A percentile compares a stretch with the other conserved stretches of the same genome.
These are phyloP conservation scores for Candida boleticola DNA, from an alignment of 805 yeast genomes.

Conservation along the genomic window DNA sequence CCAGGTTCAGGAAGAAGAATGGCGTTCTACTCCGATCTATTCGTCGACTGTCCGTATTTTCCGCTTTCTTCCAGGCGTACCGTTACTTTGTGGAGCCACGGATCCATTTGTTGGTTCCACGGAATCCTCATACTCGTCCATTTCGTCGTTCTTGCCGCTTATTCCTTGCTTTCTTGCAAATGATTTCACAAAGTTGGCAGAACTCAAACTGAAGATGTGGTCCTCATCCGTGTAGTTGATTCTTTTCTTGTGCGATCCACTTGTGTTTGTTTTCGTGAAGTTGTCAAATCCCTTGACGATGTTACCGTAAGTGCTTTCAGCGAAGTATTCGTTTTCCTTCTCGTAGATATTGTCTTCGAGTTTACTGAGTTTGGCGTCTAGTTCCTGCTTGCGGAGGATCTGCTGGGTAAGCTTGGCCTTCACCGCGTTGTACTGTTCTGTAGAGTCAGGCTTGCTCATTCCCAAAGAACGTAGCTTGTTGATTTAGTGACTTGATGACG, in stretches of 20 bases:
- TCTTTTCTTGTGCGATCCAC: conserved; percentile 44
- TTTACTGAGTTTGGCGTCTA: conserved; percentile 60
- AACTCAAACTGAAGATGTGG: conserved; percentile 74
- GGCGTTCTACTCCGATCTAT: no score
- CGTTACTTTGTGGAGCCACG: background rate
- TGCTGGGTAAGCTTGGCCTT: conserved; percentile 65
- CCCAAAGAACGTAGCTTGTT: no score
- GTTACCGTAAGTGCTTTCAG: conserved; percentile 72
- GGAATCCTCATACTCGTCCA: conserved; percentile 37
- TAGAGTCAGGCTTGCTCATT: conserved; percentile 5
- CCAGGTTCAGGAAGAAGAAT: no score
- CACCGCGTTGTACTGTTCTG: conserved; percentile 60
- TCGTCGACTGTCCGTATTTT: conserved; percentile 1
- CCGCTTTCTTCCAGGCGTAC: conserved; percentile 2
- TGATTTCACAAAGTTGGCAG: conserved; percentile 60
- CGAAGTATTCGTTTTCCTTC: conserved; percentile 73
- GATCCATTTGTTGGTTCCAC: conserved; percentile 22
- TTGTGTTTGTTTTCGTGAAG: conserved; percentile 50
- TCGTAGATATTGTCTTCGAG: conserved; percentile 79
- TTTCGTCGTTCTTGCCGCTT: conserved; percentile 25
- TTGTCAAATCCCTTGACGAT: conserved; percentile 90
- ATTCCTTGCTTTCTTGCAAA: conserved; percentile 51
- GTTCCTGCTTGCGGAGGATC: conserved; percentile 55
- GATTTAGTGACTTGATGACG: no score
- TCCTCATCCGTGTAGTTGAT: conserved; percentile 67